Conservation (phyloP, 2,329 filamentous ascomycete species). For the Sporothrix brunneoviolacea region DNA sequence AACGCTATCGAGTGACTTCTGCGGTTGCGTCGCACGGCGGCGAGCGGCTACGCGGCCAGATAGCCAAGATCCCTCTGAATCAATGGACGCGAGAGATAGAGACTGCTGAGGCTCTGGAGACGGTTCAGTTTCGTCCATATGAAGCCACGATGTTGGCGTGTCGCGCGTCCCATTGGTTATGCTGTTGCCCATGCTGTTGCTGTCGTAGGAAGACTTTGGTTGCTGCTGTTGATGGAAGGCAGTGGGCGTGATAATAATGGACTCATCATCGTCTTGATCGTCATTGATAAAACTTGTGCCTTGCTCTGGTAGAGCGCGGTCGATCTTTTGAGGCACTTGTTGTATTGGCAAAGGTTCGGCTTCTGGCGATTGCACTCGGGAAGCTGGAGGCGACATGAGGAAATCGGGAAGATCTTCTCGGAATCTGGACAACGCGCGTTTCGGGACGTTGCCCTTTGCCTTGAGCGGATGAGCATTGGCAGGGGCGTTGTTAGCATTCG, state of each 20-base stretch:
- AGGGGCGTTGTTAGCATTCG: conserved; percentile 12
- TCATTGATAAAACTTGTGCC: not conserved
- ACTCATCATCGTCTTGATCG: conserved; percentile 24
- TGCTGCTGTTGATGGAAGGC: conserved; percentile 23
- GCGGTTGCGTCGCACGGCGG: conserved; percentile 36
- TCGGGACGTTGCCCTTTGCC: conserved; percentile 47
- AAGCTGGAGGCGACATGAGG: conserved; percentile 77
- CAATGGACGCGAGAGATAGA: conserved; percentile 85
- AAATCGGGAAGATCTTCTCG: conserved; percentile 85
- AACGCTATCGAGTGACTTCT: conserved; percentile 50
- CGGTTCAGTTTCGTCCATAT: conserved; percentile 32
- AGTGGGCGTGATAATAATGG: conserved; percentile 3
- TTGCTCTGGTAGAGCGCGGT: conserved; percentile 13
- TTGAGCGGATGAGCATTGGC: conserved; percentile 25
- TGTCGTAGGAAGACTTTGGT: conserved; percentile 6
- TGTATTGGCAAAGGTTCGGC: conserved; percentile 34
- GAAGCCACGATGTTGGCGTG: conserved; percentile 38
- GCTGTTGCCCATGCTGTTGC: conserved; percentile 5
- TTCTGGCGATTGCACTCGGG: conserved; percentile 72
- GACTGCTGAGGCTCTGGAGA: conserved; percentile 62
- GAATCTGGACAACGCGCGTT: conserved; percentile 84
- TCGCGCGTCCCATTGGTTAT: conserved; percentile 32
- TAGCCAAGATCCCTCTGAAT: conserved; percentile 94
- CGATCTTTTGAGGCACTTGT: conserved; percentile 21
- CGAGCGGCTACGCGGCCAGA: conserved; percentile 55